Evolutionary conservation across 768 basidiomycete species (phyloP), one percentile per base, ranked within the genome.

Genomic region (Mycena haematopus): DNA sequence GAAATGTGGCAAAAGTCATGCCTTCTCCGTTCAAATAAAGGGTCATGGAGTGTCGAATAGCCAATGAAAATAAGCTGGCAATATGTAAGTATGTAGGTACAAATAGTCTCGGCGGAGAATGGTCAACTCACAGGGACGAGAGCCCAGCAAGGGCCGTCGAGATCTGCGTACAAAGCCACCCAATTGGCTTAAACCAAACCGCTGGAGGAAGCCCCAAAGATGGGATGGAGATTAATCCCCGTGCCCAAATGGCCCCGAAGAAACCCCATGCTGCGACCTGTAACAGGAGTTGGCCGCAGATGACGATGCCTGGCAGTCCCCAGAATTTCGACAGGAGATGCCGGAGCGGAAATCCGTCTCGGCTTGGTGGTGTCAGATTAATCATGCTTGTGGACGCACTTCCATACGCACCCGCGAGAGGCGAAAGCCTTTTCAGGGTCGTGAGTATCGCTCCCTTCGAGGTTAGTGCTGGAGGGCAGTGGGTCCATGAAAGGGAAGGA

Each of bases 31-130:
- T 21, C 17, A 60, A n/a, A 38, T 60, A 27, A 13, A 60, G 31
- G 2, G 52, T 9, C 9, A 47, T 36, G 7, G 58, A 33, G 1
- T 42, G 40, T 11, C 42, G 40, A n/a, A 47, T 19, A 21, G 40
- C 58, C 11, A n/a, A 38, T 15, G 52, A 53, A 21, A 60, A 60
- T 22, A 60, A 22, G 9, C 58, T 60, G 36, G 10, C 6, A 13
- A 27, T 8, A 21, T 19, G 21, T 24, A 40, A 21, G 10, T 10
- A 22, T 14, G 2, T 21, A 14, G 27, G 15, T 33, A n/a, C 11
- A 4, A n/a, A 19, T 33, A n/a, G n/a, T n/a, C n/a, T n/a, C n/a
- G n/a, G n/a, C n/a, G 10, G 1, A 31, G 29, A 5, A 46, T 21
- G 36, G 17, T 40, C 8, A 35, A 24, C 58, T 31, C 19, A 60